A percentile compares a stretch with the other conserved stretches of the same genome.
Conservation (phyloP, 768 basidiomycete genomes). For the Xerocomus brunneocitrinus region DNA sequence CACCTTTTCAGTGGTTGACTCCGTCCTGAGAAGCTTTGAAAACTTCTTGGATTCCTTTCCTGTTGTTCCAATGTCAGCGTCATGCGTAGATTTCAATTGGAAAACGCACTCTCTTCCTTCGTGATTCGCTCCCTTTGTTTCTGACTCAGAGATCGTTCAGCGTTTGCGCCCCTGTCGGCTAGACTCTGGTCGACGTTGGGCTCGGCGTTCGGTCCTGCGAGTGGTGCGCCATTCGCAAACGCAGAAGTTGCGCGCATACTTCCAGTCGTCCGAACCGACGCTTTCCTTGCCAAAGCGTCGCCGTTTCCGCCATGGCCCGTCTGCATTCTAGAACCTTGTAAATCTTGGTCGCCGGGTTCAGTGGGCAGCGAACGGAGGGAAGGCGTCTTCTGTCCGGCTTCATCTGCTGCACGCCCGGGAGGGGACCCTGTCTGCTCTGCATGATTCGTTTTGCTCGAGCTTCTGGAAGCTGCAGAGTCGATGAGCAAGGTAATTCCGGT, state of each 20-base stretch:
- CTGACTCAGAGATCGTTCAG: constrained; percentile 44
- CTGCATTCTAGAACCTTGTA: neutral
- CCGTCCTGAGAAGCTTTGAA: constrained; percentile 65
- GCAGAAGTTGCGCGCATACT: constrained; percentile 26
- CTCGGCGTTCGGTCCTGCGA: constrained; percentile 43
- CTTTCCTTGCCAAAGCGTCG: constrained; percentile 10
- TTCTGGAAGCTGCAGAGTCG: neutral
- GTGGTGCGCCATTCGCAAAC: constrained; percentile 54
- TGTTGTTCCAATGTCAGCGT: constrained; percentile 19
- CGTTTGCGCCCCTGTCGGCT: constrained; percentile 39
- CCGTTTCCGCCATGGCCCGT: neutral
- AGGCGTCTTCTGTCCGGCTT: constrained; percentile 2
- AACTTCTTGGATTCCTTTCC: constrained; percentile 57
- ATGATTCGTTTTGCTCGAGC: neutral
- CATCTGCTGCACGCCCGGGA: neutral
- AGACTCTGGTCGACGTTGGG: constrained; percentile 40
- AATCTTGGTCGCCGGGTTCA: constrained; percentile 8
- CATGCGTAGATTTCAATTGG: neutral
- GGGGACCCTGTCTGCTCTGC: neutral
- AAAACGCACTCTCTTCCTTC: constrained; percentile 47
- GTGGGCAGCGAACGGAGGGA: constrained; percentile 25
- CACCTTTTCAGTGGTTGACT: constrained; percentile 63
- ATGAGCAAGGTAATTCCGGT: neutral
- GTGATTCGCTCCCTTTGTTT: constrained; percentile 49
- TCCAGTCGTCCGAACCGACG: constrained; percentile 21